Base-by-base conservation (phyloP, 2,329 filamentous ascomycete genomes). In the Beauveria asiatica region DNA sequence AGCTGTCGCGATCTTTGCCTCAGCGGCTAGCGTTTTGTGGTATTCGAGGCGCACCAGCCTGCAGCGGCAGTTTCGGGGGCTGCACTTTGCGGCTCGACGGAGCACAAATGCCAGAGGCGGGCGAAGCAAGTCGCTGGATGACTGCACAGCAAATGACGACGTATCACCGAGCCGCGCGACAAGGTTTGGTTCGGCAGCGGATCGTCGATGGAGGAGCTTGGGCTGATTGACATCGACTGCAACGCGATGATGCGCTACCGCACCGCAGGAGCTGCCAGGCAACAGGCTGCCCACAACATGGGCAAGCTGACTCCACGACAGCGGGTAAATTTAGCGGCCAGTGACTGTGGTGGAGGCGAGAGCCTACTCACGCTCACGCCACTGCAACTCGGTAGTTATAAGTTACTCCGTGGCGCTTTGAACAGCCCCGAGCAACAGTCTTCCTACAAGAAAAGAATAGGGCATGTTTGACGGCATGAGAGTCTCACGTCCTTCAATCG, bases 231-330 rank as follows among this genome's bases (percentile, higher is more conserved):
- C 57, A 49, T 46, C 23, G 50, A 30, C 19, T 39, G 57, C 50
- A 37, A 60, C 57, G 23, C 50, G 54, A 42, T 42, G 50, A 60
- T 42, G 50, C 57, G 50, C 57, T 30, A 54, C 57, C 37, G n/a
- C 17, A 25, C 11, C 17, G 13, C 17, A 25, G n/a, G 21, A 8
- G 8, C 23, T 30, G 25, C 16, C 39, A 30, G 46, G 11, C 27
- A 10, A 5, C 25, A 3, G 11, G 49, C 21, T 46, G 48, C 30
- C n/a, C 9, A 5, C 41, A 11, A 37, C 17, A 39, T 11, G 7
- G 37, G 45, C 46, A 44, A 45, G 57, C 46, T 46, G 48, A 59
- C 48, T 59, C 41, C 44, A 16, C 30, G 21, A 19, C 30, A 10
- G 27, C 19, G 44, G 53, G 44, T 48, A 53, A 39, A 33, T 4